Evolutionary conservation across 345 rosid species (phyloP).

Genomic region (Atalantia buxifolia): DNA sequence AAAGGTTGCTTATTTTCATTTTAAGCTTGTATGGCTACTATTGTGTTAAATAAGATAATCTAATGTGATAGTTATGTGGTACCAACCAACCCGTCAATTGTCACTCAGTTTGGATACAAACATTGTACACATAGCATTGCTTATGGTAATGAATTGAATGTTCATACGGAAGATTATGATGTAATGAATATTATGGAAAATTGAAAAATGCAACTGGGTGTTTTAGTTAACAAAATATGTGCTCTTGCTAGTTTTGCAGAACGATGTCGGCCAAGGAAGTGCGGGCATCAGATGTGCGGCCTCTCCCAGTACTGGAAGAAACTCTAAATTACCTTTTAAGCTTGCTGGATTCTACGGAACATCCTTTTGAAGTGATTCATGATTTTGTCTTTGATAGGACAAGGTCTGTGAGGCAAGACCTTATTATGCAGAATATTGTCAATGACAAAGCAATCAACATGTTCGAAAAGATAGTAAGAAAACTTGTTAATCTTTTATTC

Average conservation of each 20-base stretch:
- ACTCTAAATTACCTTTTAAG: slow-evolving; percentile 66
- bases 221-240: too few species aligned
- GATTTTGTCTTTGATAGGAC: slow-evolving; percentile 94
- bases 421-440: slow-evolving; percentile 79
- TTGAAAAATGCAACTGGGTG: neutral
- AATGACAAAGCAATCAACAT: slow-evolving; percentile 56
- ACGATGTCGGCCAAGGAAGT: slow-evolving; percentile 60
- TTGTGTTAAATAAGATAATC: neutral
- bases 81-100: neutral
- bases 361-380: slow-evolving; percentile 80
- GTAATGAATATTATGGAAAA: neutral
- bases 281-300: slow-evolving; percentile 66
- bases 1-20: slow-evolving; percentile 41
- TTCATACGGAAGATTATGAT: neutral
- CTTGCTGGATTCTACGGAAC: slow-evolving; percentile 53
- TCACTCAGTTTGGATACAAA: neutral
- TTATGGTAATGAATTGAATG: neutral
- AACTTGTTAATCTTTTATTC: slow-evolving; percentile 13
- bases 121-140: neutral
- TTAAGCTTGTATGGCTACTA: neutral
- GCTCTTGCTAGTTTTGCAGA: slow-evolving; percentile 77
- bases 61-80: neutral
- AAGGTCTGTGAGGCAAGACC: slow-evolving; percentile 91
- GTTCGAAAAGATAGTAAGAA: slow-evolving; percentile 79
- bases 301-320: slow-evolving; percentile 67